phyloP scores from a whole-genome alignment of 23 red algal genomes.

The Gracilariopsis chorda region DNA sequence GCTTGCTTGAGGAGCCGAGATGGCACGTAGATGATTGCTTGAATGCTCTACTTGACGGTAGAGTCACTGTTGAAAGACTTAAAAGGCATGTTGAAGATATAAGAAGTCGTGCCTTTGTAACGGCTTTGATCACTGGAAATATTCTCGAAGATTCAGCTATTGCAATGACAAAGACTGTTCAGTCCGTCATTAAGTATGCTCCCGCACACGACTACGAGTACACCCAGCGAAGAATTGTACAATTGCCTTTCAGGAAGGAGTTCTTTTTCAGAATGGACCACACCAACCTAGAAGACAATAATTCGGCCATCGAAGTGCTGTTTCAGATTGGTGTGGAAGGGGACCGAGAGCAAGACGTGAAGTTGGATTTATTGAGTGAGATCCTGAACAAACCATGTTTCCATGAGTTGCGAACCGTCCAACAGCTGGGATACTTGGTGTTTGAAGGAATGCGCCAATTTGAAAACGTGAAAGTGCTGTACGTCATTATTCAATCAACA shows the following conservation, averaged over 20 bases:
- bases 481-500: conserved; percentile 87
- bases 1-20: conserved; percentile 58
- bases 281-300: conserved; percentile 77
- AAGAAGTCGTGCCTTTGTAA: conserved; percentile 25
- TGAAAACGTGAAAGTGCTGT: conserved; percentile 53
- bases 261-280: conserved; percentile 35
- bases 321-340: conserved; percentile 67
- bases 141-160: conserved; percentile 47
- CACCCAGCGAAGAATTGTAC: conserved; percentile 39
- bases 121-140: conserved; percentile 82
- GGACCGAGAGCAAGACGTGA: conserved; percentile 46
- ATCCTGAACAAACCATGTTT: conserved; percentile 88
- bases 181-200: conserved; percentile 35
- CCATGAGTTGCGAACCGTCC: conserved; percentile 84
- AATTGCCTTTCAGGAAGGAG: conserved; percentile 25
- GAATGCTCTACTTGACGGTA: conserved; percentile 22
- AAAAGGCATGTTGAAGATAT: conserved; percentile 35
- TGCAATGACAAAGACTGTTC: conserved; percentile 34
- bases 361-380: conserved; percentile 64
- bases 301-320: conserved; percentile 69
- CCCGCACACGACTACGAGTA: conserved; percentile 43
- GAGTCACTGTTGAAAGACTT: conserved; percentile 32
- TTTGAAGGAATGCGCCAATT: conserved; percentile 44
- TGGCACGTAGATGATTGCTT: conserved; percentile 78
- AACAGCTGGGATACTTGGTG: conserved; percentile 95